phyloP scores from a whole-genome alignment of 441 rosid genomes.

The Pelargonium myrrhifolium region DNA sequence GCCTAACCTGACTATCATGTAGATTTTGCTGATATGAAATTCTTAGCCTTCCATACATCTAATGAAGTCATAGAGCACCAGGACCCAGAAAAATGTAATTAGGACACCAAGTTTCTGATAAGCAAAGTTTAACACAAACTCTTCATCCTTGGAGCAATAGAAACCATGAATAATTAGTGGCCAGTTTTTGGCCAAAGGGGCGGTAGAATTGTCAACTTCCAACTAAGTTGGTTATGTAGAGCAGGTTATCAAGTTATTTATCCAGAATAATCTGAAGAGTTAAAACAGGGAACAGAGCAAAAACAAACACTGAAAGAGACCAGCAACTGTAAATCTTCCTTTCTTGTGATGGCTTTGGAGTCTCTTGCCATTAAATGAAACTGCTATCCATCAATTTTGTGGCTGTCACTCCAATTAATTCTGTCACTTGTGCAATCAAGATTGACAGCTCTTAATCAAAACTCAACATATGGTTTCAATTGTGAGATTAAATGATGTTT shows the following conservation, averaged over 20 bases:
- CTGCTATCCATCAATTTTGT: not conserved
- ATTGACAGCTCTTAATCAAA: not conserved
- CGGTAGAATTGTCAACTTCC: slow-evolving; percentile 29
- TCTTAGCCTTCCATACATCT: slow-evolving; percentile 39
- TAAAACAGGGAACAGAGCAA: slow-evolving; percentile 16
- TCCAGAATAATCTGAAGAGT: slow-evolving; percentile 15
- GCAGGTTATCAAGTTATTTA: slow-evolving; percentile 18
- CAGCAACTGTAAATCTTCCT: slow-evolving; percentile 19
- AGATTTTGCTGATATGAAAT: slow-evolving; percentile 36
- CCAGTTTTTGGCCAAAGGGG: slow-evolving; percentile 37
- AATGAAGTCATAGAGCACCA: slow-evolving; percentile 18
- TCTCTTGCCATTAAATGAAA: not conserved
- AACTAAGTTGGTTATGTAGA: not conserved
- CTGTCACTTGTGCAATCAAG: not conserved
- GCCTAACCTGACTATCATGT: slow-evolving; percentile 86
- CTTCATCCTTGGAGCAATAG: slow-evolving; percentile 40
- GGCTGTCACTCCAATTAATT: not conserved
- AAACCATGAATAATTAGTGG: slow-evolving; percentile 57
- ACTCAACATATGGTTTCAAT: not conserved
- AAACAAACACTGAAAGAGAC: slow-evolving; percentile 21
- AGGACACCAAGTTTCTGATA: slow-evolving; percentile 20
- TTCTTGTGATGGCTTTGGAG: not conserved
- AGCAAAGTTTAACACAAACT: slow-evolving; percentile 34
- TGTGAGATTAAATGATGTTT: not conserved
- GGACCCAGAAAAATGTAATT: slow-evolving; percentile 24